Evolutionary conservation across 164 flowering plant species (phyloP).

Genomic region (Vitis riparia): DNA sequence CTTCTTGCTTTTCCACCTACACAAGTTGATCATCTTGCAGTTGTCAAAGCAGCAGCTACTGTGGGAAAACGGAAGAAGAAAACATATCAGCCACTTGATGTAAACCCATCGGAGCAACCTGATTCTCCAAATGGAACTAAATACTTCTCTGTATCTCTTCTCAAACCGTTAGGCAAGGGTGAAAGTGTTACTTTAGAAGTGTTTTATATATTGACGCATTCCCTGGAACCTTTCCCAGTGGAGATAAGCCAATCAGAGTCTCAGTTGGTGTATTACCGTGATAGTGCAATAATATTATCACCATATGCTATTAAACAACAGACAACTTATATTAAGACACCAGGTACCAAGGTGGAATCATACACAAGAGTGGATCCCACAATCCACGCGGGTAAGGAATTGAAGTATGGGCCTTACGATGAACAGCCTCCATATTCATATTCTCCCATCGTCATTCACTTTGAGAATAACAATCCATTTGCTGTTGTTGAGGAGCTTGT

Average conservation of each 20-base stretch:
- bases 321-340: conserved; percentile 70
- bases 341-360: conserved; percentile 78
- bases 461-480: conserved; percentile 91
- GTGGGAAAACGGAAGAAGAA: conserved; percentile 82
- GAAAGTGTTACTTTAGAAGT: conserved; percentile 70
- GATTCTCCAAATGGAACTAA: conserved; percentile 75
- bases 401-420: conserved; percentile 82
- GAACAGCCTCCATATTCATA: conserved; percentile 64
- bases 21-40: conserved; percentile 62
- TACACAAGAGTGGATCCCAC: conserved; percentile 77
- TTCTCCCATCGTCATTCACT: conserved; percentile 79
- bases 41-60: conserved; percentile 55
- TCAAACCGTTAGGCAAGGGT: conserved; percentile 52
- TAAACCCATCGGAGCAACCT: conserved; percentile 54
- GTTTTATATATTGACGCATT: conserved; percentile 62
- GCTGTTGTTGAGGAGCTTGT: conserved; percentile 97
- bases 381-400: conserved; percentile 52
- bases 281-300: conserved; percentile 83
- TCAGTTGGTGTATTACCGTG: conserved; percentile 85
- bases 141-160: conserved; percentile 55
- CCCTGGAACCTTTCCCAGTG: conserved; percentile 89
- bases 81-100: conserved; percentile 57
- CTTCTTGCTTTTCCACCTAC: conserved; percentile 84
- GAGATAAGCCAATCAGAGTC: conserved; percentile 91
- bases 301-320: conserved; percentile 84